A percentile compares a stretch with the other conserved stretches of the same genome.
phyloP scores from a whole-genome alignment of 2,329 filamentous ascomycete species.

The Fusarium bactridioides region DNA sequence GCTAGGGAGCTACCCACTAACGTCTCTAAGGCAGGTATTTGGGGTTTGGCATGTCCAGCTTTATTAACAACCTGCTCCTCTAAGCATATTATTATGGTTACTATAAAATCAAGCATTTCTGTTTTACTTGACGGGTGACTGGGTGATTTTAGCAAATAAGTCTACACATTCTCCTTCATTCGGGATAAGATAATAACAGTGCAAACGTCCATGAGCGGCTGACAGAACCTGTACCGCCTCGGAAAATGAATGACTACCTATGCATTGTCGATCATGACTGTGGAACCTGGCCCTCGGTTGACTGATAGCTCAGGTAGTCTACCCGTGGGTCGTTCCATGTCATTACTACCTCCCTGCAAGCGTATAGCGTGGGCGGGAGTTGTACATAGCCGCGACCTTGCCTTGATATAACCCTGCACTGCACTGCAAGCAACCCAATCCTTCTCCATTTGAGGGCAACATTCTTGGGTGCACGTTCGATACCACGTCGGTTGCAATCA shows the following conservation, averaged over 20 bases:
- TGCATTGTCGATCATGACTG: conserved; percentile 1
- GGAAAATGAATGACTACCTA: neutral
- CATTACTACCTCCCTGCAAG: neutral
- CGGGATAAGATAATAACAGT: neutral
- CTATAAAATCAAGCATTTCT: neutral
- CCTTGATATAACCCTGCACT: neutral
- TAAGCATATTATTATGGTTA: neutral
- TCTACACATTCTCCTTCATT: neutral
- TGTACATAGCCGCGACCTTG: neutral
- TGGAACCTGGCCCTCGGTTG: neutral
- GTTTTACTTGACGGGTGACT: neutral
- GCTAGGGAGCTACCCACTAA: neutral
- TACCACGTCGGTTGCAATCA: neutral
- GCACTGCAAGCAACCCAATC: neutral
- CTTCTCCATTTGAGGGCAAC: neutral
- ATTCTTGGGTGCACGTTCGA: neutral
- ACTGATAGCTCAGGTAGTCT: neutral
- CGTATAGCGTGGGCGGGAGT: neutral
- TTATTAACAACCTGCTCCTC: neutral
- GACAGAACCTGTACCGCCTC: neutral
- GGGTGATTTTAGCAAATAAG: neutral
- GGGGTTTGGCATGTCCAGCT: neutral
- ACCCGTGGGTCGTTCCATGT: neutral
- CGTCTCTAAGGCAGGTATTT: neutral
- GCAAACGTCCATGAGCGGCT: too few relatives aligned